These are phyloP conservation scores for Sanghuangporus baumii DNA, from an alignment of 1,284 basidiomycete genomes.

Conservation along the genomic window DNA sequence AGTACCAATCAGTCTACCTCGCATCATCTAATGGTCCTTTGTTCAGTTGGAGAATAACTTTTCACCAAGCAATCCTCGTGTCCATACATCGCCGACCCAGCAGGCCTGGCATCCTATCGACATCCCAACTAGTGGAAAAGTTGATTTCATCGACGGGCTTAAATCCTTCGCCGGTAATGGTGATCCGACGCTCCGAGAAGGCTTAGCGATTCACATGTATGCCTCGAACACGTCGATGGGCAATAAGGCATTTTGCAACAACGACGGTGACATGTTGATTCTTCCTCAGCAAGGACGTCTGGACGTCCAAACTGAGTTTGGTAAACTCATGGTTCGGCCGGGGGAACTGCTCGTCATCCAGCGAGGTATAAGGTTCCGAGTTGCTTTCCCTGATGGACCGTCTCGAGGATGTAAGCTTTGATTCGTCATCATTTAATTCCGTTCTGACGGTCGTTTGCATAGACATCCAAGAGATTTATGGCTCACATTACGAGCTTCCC, in stretches of 20 bases:
- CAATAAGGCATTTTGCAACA: constrained; percentile 59
- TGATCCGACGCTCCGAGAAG: constrained; percentile 55
- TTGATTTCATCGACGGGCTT: constrained; percentile 58
- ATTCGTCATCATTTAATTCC: not conserved
- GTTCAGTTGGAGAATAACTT: constrained; percentile 53
- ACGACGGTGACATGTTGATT: constrained; percentile 66
- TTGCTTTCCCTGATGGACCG: constrained; percentile 49
- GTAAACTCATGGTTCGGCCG: constrained; percentile 60
- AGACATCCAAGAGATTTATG: constrained; percentile 60
- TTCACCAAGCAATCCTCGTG: constrained; percentile 51
- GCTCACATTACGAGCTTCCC: constrained; percentile 58
- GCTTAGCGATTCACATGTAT: constrained; percentile 60
- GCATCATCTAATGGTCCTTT: not conserved
- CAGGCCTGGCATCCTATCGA: constrained; percentile 66
- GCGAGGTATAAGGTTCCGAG: constrained; percentile 61
- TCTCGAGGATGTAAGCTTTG: constrained; percentile 42
- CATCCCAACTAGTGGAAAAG: constrained; percentile 40
- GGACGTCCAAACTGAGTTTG: constrained; percentile 68
- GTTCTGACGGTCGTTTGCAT: constrained; percentile 13
- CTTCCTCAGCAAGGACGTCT: constrained; percentile 60
- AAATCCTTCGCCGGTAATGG: constrained; percentile 64
- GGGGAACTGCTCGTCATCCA: constrained; percentile 62
- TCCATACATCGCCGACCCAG: constrained; percentile 59
- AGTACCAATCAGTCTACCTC: constrained; percentile 15
- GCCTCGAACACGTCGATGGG: constrained; percentile 58